Percentiles rank a stretch among this genome's conserved stretches.
These are phyloP conservation scores for Thermothielavioides terrestris DNA, from an alignment of 495 filamentous ascomycete species.

Conservation along the genomic window DNA sequence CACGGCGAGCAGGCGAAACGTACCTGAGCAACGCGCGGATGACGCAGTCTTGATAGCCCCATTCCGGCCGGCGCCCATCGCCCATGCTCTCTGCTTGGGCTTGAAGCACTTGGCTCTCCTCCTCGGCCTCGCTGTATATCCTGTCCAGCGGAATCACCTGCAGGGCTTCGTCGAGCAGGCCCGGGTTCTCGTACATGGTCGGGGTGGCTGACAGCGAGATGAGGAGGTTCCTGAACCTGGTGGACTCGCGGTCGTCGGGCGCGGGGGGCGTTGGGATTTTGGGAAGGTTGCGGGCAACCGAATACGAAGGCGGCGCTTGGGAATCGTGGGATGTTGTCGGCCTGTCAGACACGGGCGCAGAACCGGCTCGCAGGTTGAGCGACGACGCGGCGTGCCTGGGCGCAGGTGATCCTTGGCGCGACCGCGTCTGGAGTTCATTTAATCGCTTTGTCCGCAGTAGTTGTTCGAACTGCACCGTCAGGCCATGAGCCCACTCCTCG, in stretches of 20 bases:
- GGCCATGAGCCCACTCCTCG: constrained; percentile 46
- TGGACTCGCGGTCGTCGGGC: constrained; percentile 54
- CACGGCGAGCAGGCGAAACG: constrained; percentile 9
- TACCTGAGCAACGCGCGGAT: constrained; percentile 81
- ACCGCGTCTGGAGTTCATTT: constrained; percentile 56
- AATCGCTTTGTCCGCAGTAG: constrained; percentile 69
- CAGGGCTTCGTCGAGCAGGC: constrained; percentile 87
- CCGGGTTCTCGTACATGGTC: constrained; percentile 92
- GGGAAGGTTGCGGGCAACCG: constrained; percentile 63
- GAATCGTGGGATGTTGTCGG: constrained; percentile 35
- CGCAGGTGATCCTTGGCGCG: constrained; percentile 47
- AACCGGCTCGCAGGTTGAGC: constrained; percentile 30
- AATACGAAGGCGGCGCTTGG: constrained; percentile 51
- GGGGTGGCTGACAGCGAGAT: constrained; percentile 75
- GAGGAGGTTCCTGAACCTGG: constrained; percentile 78
- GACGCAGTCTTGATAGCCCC: constrained; percentile 98
- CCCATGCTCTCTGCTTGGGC: constrained; percentile 81
- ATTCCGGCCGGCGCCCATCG: constrained; percentile 68
- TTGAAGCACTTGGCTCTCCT: constrained; percentile 77
- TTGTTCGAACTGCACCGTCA: constrained; percentile 61
- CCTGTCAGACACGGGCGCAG: constrained; percentile 30
- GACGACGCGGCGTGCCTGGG: constrained; percentile 40
- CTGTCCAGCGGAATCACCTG: constrained; percentile 78
- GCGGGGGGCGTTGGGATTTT: constrained; percentile 70
- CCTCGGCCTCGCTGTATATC: constrained; percentile 88